A percentile compares a stretch with the other conserved stretches of the same genome.
phyloP scores from a whole-genome alignment of 306 rosid genomes.

The Prunus dulcis region DNA sequence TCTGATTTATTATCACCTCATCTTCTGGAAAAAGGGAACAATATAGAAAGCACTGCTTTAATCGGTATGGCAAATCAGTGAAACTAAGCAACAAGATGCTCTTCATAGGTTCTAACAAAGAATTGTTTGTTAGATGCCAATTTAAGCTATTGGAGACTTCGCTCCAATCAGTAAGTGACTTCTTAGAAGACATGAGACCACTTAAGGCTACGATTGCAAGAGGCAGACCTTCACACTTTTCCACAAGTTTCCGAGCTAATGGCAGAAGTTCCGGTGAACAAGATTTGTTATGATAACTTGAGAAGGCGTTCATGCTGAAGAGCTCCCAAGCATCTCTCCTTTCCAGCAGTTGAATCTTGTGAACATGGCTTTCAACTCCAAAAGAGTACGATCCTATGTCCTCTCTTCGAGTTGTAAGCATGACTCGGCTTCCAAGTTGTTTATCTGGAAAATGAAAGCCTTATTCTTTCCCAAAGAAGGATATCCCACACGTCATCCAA shows the following conservation, averaged over 20 bases:
- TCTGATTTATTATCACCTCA: not conserved
- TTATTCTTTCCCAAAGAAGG: not conserved
- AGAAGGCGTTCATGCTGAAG: constrained; percentile 23
- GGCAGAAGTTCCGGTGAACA: constrained; percentile 2
- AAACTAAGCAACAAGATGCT: constrained; percentile 23
- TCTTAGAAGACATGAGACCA: constrained; percentile 22
- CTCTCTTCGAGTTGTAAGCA: constrained; percentile 21
- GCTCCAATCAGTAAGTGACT: constrained; percentile 14
- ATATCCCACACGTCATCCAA: constrained; percentile 15
- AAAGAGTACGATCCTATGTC: constrained; percentile 2
- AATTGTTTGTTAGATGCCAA: constrained; percentile 15
- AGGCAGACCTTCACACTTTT: constrained; percentile 25
- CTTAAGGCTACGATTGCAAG: constrained; percentile 13
- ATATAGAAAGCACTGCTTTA: constrained; percentile 18
- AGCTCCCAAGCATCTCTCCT: constrained; percentile 6
- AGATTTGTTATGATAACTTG: not conserved
- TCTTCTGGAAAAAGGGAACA: no score
- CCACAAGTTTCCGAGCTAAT: not conserved
- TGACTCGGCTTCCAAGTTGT: constrained; percentile 12
- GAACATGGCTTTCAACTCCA: constrained; percentile 8
- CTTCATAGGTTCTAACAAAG: not conserved
- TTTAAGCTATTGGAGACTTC: constrained; percentile 10
- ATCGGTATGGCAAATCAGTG: constrained; percentile 15
- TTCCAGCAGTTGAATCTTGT: not conserved
- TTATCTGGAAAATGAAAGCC: constrained; percentile 7